phyloP scores from a whole-genome alignment of 179 eudicot species.

The Spinacia oleracea region DNA sequence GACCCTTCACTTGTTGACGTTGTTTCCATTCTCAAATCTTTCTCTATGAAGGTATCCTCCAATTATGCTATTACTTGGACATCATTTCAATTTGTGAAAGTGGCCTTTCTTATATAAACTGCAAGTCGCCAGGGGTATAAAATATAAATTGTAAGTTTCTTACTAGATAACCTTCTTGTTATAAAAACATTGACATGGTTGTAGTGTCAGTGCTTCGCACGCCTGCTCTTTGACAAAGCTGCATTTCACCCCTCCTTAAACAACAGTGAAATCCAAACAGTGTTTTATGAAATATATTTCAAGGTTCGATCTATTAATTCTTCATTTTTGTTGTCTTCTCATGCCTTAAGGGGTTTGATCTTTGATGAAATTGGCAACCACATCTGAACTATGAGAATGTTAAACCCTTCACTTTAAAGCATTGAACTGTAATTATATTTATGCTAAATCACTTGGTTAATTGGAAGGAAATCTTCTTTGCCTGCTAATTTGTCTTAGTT shows the following conservation, averaged over 20 bases:
- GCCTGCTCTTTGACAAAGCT: slow-evolving; percentile 47
- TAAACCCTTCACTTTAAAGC: too few species aligned
- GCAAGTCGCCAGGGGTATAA: background rate
- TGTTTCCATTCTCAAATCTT: slow-evolving; percentile 58
- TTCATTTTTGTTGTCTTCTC: too few species aligned
- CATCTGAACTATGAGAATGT: too few species aligned
- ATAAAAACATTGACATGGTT: slow-evolving; percentile 43
- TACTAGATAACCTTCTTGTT: background rate
- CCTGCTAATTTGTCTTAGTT: too few species aligned
- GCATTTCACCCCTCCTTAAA: slow-evolving; percentile 52
- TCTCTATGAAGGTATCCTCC: slow-evolving; percentile 37
- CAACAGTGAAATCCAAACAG: slow-evolving; percentile 60
- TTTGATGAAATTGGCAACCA: too few species aligned
- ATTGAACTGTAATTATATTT: too few species aligned
- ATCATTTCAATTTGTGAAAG: background rate
- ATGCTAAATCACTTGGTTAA: too few species aligned
- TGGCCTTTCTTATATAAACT: too few species aligned
- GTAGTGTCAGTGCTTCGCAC: slow-evolving; percentile 69
- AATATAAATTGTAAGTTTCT: background rate
- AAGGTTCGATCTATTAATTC: slow-evolving; percentile 42
- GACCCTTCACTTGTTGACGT: slow-evolving; percentile 69
- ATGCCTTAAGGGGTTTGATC: too few species aligned
- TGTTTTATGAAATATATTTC: slow-evolving; percentile 76
- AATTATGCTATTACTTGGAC: background rate
- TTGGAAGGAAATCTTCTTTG: too few species aligned